Evolutionary conservation across 2,329 filamentous ascomycete genomes (phyloP), one percentile per base, ranked within the genome.

Genomic region (Trichoderma atroviride): DNA sequence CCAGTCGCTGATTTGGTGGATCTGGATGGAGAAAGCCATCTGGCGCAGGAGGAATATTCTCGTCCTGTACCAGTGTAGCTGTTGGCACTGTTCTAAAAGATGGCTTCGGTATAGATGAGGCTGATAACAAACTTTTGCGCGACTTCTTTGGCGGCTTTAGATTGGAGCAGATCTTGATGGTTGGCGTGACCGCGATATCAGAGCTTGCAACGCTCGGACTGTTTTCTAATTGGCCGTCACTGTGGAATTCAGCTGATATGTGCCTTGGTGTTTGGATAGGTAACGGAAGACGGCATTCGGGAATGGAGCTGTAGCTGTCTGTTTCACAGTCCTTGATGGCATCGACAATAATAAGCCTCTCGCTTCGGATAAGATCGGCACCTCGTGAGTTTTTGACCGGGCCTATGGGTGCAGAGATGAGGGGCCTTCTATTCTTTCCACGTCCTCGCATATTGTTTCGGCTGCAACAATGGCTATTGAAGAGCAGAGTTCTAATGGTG

Each of bases 381-480:
- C 80, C 79, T 24, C 78, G 76, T 10, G 76, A 80, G 72, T 75
- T 80, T 70, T 77, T 80, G 71, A 82, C 74, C 10, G 80, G 80
- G 0, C 80, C 81, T 47, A 81, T 71, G 1, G 80, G 81, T 22
- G 67, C 74, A 10, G 80, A 82, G 31, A 82, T 81, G 50, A 70
- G 61, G 19, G 75, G 77, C 1, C 75, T 74, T 31, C 73, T 75
- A 62, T 68, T 71, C 65, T 72, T 75, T 24, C 67, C 65, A 47
- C 53, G 69, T 37, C 59, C 53, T 53, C 66, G 40, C 65, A 70
- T 69, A 33, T 68, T 63, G 31, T 33, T n/a, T 19, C 16, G 16
- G 35, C 10, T 4, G 47, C 27, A 27, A 52, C 57, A 55, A 27
- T 53, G 27, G 27, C 4, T 33, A 3, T 35, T 27, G 27, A 59